phyloP scores from a whole-genome alignment of 83 land plant species.

The Picea abies region DNA sequence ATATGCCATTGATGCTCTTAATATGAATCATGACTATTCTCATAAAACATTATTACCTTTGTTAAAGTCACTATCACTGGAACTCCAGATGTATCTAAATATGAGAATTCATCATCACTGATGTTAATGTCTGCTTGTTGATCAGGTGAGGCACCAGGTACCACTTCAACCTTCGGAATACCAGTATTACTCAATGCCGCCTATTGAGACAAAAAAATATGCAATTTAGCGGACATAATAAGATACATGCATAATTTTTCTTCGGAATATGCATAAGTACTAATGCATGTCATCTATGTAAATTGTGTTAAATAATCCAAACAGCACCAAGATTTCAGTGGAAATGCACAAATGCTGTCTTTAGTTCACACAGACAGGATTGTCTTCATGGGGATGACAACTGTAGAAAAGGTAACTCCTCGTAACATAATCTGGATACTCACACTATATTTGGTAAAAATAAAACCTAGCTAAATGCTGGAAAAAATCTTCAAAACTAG shows the following conservation, averaged over 20 bases:
- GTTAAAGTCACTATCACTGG: constrained; percentile 87
- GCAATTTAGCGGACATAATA: constrained; percentile 3
- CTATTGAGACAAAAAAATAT: constrained; percentile 30
- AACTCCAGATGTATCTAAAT: constrained; percentile 78
- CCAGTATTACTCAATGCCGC: constrained; percentile 91
- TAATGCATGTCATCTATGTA: too few species aligned
- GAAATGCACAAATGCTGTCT: too few species aligned
- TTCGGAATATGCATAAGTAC: background rate
- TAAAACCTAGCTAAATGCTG: too few species aligned
- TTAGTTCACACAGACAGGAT: too few species aligned
- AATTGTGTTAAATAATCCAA: too few species aligned
- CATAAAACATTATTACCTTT: constrained; percentile 46
- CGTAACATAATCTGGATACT: too few species aligned
- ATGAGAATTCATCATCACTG: constrained; percentile 86
- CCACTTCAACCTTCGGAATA: constrained; percentile 84
- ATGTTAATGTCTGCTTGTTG: constrained; percentile 84
- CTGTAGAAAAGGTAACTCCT: too few species aligned
- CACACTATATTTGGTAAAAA: too few species aligned
- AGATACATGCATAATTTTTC: background rate
- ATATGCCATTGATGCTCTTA: background rate
- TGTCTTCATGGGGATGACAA: too few species aligned
- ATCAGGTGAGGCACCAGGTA: constrained; percentile 43
- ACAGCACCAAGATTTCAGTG: too few species aligned
- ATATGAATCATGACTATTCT: background rate
- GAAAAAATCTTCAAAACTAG: too few species aligned